Percentiles rank a stretch among this genome's conserved stretches.
These are phyloP conservation scores for Uronychia binucleata DNA, from an alignment of 73 alveolate genomes.

Conservation along the genomic window DNA sequence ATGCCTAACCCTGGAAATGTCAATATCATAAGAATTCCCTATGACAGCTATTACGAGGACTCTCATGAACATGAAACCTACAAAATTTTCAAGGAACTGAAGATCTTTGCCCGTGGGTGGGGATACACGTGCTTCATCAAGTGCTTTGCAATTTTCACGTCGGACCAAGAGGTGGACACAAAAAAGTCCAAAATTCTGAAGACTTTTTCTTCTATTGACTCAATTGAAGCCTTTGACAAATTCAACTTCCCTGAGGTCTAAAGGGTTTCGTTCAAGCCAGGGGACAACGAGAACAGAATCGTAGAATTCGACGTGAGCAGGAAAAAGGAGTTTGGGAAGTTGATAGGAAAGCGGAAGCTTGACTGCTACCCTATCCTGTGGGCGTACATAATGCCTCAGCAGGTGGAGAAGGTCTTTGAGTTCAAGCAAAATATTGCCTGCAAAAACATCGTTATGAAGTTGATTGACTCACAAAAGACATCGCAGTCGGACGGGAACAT, in stretches of 20 bases:
- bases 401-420: slow-evolving; percentile 13
- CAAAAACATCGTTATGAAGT: slow-evolving; percentile 20
- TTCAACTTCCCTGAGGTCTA: slow-evolving; percentile 14
- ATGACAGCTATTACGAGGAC: not conserved
- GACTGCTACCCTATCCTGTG: slow-evolving; percentile 54
- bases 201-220: slow-evolving; percentile 2
- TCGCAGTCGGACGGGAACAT: slow-evolving; percentile 26
- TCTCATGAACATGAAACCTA: slow-evolving; percentile 19
- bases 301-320: slow-evolving; percentile 35
- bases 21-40: slow-evolving; percentile 14
- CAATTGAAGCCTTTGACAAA: slow-evolving; percentile 12
- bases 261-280: not conserved
- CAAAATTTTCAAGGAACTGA: slow-evolving; percentile 20
- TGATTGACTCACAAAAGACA: slow-evolving; percentile 38
- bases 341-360: not conserved
- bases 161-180: slow-evolving; percentile 30
- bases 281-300: slow-evolving; percentile 10
- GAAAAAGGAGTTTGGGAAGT: slow-evolving; percentile 2
- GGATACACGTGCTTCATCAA: slow-evolving; percentile 52
- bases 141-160: slow-evolving; percentile 21
- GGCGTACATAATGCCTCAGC: slow-evolving; percentile 1
- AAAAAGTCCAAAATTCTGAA: slow-evolving; percentile 5
- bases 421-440: slow-evolving; percentile 37
- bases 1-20: not conserved
- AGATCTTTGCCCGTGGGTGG: slow-evolving; percentile 41